Percentiles rank a stretch among this genome's conserved stretches.
phyloP scores from a whole-genome alignment of 768 basidiomycete species.

The Rubroboletus satanas region DNA sequence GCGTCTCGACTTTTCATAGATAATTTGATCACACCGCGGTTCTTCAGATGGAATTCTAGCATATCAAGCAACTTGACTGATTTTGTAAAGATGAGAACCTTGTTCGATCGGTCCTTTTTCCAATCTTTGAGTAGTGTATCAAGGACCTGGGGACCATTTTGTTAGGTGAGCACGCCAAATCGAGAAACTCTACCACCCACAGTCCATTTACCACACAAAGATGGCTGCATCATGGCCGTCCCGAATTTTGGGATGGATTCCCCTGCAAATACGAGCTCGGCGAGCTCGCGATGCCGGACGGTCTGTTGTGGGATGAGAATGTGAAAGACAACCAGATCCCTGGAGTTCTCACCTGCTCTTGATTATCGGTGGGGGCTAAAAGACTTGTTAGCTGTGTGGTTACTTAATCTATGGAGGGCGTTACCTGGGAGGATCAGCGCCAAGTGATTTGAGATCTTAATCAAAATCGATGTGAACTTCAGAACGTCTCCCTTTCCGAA shows the following conservation, averaged over 20 bases:
- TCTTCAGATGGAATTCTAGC: constrained; percentile 71
- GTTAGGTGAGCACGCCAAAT: neutral
- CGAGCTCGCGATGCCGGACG: constrained; percentile 56
- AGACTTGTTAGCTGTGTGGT: neutral
- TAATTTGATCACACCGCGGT: constrained; percentile 37
- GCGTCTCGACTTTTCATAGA: neutral
- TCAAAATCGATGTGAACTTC: constrained; percentile 75
- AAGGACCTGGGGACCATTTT: constrained; percentile 50
- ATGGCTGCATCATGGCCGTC: constrained; percentile 56
- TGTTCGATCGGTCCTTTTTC: constrained; percentile 65
- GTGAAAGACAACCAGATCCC: neutral
- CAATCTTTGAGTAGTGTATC: constrained; percentile 62
- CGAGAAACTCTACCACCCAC: constrained; percentile 40
- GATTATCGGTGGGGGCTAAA: constrained; percentile 62
- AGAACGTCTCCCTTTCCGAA: constrained; percentile 54
- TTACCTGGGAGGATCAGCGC: constrained; percentile 80
- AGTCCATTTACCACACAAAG: constrained; percentile 82
- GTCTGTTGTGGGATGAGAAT: constrained; percentile 27
- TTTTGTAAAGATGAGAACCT: constrained; percentile 92
- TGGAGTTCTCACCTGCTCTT: constrained; percentile 52
- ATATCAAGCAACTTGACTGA: constrained; percentile 87
- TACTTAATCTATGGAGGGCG: neutral
- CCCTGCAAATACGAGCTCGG: constrained; percentile 60
- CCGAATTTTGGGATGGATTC: constrained; percentile 55
- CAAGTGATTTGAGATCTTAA: constrained; percentile 87